Percentiles rank a stretch among this genome's conserved stretches.
Conservation (phyloP, 257 asterid genomes). For the Verbascum thapsus region DNA sequence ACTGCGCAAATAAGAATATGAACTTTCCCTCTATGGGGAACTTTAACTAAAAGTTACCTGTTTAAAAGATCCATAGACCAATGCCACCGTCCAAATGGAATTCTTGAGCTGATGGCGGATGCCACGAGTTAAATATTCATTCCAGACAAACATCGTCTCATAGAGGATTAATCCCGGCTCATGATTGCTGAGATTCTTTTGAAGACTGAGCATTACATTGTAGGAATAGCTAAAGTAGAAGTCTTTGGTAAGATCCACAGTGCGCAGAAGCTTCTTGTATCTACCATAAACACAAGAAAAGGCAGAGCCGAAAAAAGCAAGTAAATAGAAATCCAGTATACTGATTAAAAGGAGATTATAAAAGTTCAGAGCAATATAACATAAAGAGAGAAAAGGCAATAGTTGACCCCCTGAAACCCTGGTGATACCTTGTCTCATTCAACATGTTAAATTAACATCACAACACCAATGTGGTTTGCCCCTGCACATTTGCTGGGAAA, state of each 20-base stretch:
- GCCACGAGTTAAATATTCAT: conserved; percentile 88
- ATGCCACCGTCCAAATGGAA: conserved; percentile 86
- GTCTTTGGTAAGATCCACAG: conserved; percentile 93
- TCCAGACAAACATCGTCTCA: conserved; percentile 97
- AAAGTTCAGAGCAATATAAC: conserved; percentile 23
- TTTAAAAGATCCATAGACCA: conserved; percentile 88
- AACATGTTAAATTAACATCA: conserved; percentile 68
- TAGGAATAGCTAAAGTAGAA: conserved; percentile 98
- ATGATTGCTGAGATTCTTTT: conserved; percentile 74
- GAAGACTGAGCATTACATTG: conserved; percentile 88
- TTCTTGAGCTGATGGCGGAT: conserved; percentile 80
- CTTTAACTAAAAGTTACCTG: conserved; percentile 57
- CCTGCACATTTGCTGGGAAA: conserved; percentile 66
- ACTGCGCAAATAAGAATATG: background rate
- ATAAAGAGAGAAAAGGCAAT: conserved; percentile 34
- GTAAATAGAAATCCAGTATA: conserved; percentile 40
- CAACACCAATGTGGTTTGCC: conserved; percentile 59
- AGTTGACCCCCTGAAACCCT: conserved; percentile 48
- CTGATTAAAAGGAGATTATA: conserved; percentile 19
- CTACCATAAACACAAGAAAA: conserved; percentile 56
- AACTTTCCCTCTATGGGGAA: conserved; percentile 2
- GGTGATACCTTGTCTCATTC: conserved; percentile 73
- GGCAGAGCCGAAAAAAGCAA: conserved; percentile 44
- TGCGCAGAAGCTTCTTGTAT: conserved; percentile 92
- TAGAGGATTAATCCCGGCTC: conserved; percentile 58